Base-by-base conservation (phyloP, 495 filamentous ascomycete species). In the Podospora comata region DNA sequence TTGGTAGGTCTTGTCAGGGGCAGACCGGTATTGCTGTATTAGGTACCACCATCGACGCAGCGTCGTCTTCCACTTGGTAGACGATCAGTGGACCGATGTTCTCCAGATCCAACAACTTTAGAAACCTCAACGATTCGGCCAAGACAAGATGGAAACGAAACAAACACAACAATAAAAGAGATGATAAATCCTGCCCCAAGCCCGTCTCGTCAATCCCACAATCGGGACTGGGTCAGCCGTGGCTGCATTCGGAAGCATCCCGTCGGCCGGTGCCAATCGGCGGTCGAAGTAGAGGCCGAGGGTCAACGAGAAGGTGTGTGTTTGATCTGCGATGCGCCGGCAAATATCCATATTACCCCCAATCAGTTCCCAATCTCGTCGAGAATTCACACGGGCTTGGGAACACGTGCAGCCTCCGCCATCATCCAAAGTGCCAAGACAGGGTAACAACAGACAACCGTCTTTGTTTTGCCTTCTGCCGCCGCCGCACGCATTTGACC, bases 301-400 rank as follows among this genome's bases (percentile, higher is more conserved):
- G 18, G 30, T 18, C 34, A 67, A 15, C 30, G 54, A 20, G 18
- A 2, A 23, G 23, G 23, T 23, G 23, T 30, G 44, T 63, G 67
- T 70, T 66, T 72, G 70, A 73, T 72, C 70, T 60, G 48, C 74
- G 48, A 67, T 69, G 71, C 65, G 55, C 44, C 39, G 61, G 57
- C 27, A 75, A 77, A 77, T 79, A 78, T 16, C 74, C 75, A 76
- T 75, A 77, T 77, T 76, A 71, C 67, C 68, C 67, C 67, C 69
- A 74, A 69, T 70, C 70, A 67, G 65, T 61, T 64, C 56, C 69
- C 70, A 71, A 58, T 64, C 64, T 34, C 44, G 19, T 60, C 64
- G 64, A 62, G 57, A 44, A 66, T 64, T 55, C 65, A 62, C 66
- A 70, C 62, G 70, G 65, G 54, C 57, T 64, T 66, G 44, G 60